Percentiles rank a stretch among this genome's conserved stretches.
phyloP scores from a whole-genome alignment of 2,329 filamentous ascomycete genomes.

The Talaromyces sp. region DNA sequence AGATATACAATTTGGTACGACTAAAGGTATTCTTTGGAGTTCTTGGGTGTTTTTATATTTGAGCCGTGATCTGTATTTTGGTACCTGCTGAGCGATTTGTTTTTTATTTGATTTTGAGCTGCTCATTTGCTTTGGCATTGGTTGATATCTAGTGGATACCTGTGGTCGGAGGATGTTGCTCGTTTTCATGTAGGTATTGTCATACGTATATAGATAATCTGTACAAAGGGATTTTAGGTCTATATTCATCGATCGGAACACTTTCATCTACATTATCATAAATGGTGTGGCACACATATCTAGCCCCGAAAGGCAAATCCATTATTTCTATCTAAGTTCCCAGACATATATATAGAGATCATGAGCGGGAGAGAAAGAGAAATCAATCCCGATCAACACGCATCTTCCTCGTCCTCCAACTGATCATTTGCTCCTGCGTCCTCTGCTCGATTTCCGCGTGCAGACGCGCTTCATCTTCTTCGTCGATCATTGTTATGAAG shows the following conservation, averaged over 20 bases:
- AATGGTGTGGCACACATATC: background rate
- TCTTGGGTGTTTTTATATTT: background rate
- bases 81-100: slow-evolving; percentile 7
- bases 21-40: background rate
- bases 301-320: background rate
- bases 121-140: background rate
- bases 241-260: background rate
- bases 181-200: background rate
- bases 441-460: slow-evolving; percentile 30
- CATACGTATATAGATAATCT: background rate
- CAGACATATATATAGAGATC: background rate
- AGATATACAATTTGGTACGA: background rate
- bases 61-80: slow-evolving; percentile 1
- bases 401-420: slow-evolving; percentile 19
- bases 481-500: slow-evolving; percentile 18
- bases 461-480: slow-evolving; percentile 27
- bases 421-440: slow-evolving; percentile 30
- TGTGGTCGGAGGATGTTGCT: background rate
- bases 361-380: background rate
- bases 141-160: background rate
- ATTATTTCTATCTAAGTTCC: background rate
- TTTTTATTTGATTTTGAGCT: background rate
- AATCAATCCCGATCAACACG: background rate
- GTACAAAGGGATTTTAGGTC: background rate
- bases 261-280: background rate